Base-by-base conservation (phyloP, 139 green algal species). In the Diplosphaera chodatii region DNA sequence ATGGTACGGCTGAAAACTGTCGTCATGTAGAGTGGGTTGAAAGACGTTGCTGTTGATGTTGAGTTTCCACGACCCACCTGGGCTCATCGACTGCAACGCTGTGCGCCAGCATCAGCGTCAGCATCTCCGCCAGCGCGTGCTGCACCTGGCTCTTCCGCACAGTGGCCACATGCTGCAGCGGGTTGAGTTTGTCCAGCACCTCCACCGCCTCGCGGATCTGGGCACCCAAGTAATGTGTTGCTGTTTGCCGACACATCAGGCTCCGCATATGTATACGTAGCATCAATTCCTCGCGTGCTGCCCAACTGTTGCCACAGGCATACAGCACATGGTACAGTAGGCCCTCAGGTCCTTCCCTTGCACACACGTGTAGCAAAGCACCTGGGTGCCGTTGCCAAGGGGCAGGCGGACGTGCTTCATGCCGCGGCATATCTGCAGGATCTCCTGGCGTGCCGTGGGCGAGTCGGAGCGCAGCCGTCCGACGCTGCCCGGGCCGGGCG, bases 121-220 rank as follows among this genome's bases (percentile, higher is more conserved):
- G 81, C 87, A 95, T 91, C 66, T 90, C 86, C 55, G 78, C 84
- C 23, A 97, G 69, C 48, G 74, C 72, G 59, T 86, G 82, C 70
- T 90, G 72, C 68, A 94, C 76, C 78, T 94, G 87, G 32, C 80
- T 92, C 79, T 96, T 96, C 70, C 94, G 91, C 37, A 90, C 80
- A 13, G 78, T 66, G 1, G 91, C 87, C 31, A 84, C 81, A 78
- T 90, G 79, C 29, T 67, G 77, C 22, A 96, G 83, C 1, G 91
- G 91, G 74, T 92, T 83, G 22, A 83, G 63, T 72, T 82, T 55
- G 40, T 77, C 71, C 73, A 87, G 56, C 37, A 73, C 31, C 48
- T 59, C 48, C 48, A 59, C 62, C 68, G 31, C 23, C 40, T 66
- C 67, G 13, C 76, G 70, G 29, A 69, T 68, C 32, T 73, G 67